Conservation (phyloP, 768 basidiomycete species). For the Boletus sp. region DNA sequence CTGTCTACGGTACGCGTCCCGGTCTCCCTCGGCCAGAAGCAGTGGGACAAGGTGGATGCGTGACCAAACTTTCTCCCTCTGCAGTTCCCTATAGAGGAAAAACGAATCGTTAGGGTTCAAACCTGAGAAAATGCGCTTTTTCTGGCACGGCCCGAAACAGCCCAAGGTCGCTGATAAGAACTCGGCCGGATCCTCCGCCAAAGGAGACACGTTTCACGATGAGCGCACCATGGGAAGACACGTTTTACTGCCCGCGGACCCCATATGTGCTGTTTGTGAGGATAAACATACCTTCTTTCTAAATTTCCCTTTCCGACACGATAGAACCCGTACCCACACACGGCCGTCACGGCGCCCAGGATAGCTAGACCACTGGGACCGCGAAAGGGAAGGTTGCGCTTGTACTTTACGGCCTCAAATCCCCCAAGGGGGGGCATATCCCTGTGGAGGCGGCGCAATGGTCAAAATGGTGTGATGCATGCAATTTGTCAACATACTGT, state of each 20-base stretch:
- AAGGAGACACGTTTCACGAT: conserved; percentile 61
- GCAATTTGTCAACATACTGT: conserved; percentile 25
- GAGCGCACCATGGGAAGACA: conserved; percentile 56
- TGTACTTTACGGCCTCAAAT: conserved; percentile 91
- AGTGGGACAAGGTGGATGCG: conserved; percentile 92
- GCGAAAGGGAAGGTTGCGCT: conserved; percentile 88
- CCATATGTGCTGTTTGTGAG: conserved; percentile 19
- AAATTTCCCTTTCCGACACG: conserved; percentile 85
- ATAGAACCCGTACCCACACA: conserved; percentile 92
- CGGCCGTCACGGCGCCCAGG: conserved; percentile 78
- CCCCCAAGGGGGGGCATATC: conserved; percentile 96
- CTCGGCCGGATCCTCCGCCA: conserved; percentile 46
- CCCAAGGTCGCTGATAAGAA: conserved; percentile 42
- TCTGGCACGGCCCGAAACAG: conserved; percentile 41
- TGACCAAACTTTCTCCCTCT: conserved; percentile 92
- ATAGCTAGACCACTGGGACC: conserved; percentile 83
- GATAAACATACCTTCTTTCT: conserved; percentile 78
- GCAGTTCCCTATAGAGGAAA: conserved; percentile 71
- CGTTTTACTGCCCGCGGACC: conserved; percentile 69
- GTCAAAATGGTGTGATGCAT: conserved; percentile 7
- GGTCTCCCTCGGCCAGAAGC: conserved; percentile 90
- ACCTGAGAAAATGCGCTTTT: conserved; percentile 41
- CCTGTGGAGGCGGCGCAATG: conserved; percentile 41
- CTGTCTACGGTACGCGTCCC: conserved; percentile 79
- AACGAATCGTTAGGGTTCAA: conserved; percentile 33